Evolutionary conservation across 163 green algal genomes (phyloP).

Genomic region (Scenedesmus sp.): DNA sequence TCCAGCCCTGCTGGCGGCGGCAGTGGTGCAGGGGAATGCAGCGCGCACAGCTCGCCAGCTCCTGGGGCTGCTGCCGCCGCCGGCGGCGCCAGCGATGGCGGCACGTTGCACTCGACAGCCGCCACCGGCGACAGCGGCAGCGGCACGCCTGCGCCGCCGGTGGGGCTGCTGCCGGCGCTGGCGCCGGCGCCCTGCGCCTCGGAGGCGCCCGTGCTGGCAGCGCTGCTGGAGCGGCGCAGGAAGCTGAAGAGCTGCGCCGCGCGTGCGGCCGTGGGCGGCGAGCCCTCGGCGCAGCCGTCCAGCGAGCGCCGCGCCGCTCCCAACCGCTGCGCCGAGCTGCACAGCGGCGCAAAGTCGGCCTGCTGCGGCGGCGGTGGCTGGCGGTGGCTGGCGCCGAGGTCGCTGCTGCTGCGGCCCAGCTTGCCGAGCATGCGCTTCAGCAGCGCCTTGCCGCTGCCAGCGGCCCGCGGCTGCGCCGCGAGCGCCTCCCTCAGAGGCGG

Average conservation of each 20-base stretch:
- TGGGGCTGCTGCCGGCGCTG: not conserved
- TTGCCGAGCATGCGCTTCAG: slow-evolving; percentile 24
- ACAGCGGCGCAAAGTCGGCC: slow-evolving; percentile 5
- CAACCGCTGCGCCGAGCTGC: not conserved
- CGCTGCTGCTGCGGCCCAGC: not conserved
- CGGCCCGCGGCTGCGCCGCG: slow-evolving; percentile 5
- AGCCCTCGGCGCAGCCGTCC: too few species aligned
- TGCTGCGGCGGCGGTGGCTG: slow-evolving; percentile 1
- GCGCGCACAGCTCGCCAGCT: too few species aligned
- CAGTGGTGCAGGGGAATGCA: too few species aligned
- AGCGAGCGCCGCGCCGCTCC: too few species aligned
- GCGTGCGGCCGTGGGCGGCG: too few species aligned
- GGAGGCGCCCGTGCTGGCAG: not conserved
- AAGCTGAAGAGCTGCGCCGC: slow-evolving; percentile 27
- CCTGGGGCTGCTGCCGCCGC: too few species aligned
- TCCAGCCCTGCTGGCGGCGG: not conserved
- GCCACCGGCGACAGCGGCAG: not conserved
- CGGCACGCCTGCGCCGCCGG: not conserved
- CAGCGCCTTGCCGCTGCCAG: not conserved
- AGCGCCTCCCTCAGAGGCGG: not conserved
- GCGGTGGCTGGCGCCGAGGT: not conserved
- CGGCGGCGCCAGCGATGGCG: too few species aligned
- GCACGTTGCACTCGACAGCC: too few species aligned
- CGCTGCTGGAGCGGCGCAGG: slow-evolving; percentile 1
- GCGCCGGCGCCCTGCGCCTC: not conserved